Conservation (phyloP, 192 early-diverging fungal genomes). For the Umbelopsis sp. region DNA sequence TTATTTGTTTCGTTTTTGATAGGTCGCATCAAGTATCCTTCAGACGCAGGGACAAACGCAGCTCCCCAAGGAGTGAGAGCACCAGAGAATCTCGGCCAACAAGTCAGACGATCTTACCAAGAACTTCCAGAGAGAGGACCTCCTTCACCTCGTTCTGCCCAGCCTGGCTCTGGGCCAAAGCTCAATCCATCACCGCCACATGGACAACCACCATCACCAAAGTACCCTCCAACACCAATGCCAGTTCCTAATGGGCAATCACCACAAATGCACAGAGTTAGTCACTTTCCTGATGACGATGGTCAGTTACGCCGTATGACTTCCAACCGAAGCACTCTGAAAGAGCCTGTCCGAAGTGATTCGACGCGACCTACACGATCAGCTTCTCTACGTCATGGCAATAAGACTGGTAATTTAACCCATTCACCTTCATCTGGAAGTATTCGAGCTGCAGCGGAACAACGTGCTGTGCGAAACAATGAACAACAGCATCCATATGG, state of each 20-base stretch:
- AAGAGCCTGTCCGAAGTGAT: not conserved
- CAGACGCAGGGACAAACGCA: not conserved
- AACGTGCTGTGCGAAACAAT: not conserved
- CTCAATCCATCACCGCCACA: conserved; percentile 1
- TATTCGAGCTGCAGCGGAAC: not conserved
- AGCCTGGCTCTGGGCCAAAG: not conserved
- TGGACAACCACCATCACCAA: conserved; percentile 4
- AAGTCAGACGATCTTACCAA: conserved; percentile 5
- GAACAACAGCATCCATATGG: not conserved
- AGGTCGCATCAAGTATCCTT: conserved; percentile 14
- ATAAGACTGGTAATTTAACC: not conserved
- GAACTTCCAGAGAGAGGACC: not conserved
- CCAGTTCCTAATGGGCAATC: not conserved
- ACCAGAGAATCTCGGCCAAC: not conserved
- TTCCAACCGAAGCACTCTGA: not conserved
- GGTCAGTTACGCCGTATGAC: not conserved
- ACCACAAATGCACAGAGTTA: not conserved
- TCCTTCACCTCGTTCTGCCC: conserved; percentile 2
- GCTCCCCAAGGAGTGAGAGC: not conserved
- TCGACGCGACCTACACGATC: not conserved
- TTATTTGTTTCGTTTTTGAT: not conserved
- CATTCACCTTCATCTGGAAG: conserved; percentile 7
- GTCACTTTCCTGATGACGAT: conserved; percentile 1
- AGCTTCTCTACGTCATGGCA: not conserved
- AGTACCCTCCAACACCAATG: not conserved